These are phyloP conservation scores for Murraya koenigii DNA, from an alignment of 345 rosid species.

Conservation along the genomic window DNA sequence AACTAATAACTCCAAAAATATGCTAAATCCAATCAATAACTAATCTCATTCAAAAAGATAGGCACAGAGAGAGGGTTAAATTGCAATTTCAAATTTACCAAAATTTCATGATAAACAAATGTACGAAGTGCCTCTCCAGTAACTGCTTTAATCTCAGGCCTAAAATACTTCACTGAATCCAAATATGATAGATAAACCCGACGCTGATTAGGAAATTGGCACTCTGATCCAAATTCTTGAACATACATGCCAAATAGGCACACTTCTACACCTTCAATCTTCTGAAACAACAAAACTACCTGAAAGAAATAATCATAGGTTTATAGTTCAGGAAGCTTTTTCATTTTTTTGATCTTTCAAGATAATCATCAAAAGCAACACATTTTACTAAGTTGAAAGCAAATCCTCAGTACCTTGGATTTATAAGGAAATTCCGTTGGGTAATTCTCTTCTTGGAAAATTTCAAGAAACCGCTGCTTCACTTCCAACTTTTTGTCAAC, in stretches of 20 bases:
- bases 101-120: conserved; percentile 95
- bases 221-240: conserved; percentile 99
- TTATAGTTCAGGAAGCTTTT: not conserved
- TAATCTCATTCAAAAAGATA: not conserved
- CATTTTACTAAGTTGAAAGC: conserved; percentile 2
- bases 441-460: conserved; percentile 82
- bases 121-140: conserved; percentile 98
- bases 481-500: conserved; percentile 99
- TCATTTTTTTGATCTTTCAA: not conserved
- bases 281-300: conserved; percentile 94
- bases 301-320: conserved; percentile 36
- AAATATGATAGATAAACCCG: conserved; percentile 97
- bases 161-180: conserved; percentile 97
- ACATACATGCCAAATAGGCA: conserved; percentile 99
- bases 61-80: not conserved
- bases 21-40: not conserved
- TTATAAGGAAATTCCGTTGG: conserved; percentile 90
- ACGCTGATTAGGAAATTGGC: conserved; percentile 88
- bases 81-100: conserved; percentile 43
- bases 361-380: conserved; percentile 5
- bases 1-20: conserved; percentile 3
- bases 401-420: conserved; percentile 65
- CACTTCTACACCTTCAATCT: conserved; percentile 99
- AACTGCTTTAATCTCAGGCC: conserved; percentile 88
- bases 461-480: conserved; percentile 93